Percentiles rank a stretch among this genome's conserved stretches.
Evolutionary conservation across 2,329 filamentous ascomycete species (phyloP).

Genomic region (Erysiphe pulchra): DNA sequence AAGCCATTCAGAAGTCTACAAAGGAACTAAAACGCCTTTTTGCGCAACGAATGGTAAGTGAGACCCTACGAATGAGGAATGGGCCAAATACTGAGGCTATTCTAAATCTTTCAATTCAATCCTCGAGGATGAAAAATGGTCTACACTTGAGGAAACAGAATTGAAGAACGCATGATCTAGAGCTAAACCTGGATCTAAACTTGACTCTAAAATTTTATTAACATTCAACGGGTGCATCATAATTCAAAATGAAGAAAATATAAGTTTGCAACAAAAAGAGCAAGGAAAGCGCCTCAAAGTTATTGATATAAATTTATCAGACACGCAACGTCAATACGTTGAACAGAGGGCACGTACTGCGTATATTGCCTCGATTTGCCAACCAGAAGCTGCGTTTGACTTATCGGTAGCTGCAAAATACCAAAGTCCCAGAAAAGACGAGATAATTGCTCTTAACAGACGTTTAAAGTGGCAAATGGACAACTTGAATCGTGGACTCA

Average conservation of each 20-base stretch:
- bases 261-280: background rate
- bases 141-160: background rate
- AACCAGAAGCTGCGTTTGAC: no score
- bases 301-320: background rate
- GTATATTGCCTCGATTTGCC: no score
- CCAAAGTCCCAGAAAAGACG: no score
- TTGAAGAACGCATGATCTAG: background rate
- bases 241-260: no score
- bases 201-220: background rate
- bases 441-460: no score
- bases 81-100: background rate
- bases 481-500: background rate
- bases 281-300: background rate
- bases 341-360: no score
- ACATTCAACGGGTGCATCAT: background rate
- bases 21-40: background rate
- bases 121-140: no score
- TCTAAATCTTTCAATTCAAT: constrained; percentile 1
- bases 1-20: constrained; percentile 1
- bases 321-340: no score
- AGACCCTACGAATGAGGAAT: constrained; percentile 1
- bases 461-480: background rate
- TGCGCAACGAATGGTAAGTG: constrained; percentile 1
- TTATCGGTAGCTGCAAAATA: no score
- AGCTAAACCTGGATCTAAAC: background rate